A percentile compares a stretch with the other conserved stretches of the same genome.
Evolutionary conservation across 768 basidiomycete species (phyloP).

Genomic region (Mycena crocata): DNA sequence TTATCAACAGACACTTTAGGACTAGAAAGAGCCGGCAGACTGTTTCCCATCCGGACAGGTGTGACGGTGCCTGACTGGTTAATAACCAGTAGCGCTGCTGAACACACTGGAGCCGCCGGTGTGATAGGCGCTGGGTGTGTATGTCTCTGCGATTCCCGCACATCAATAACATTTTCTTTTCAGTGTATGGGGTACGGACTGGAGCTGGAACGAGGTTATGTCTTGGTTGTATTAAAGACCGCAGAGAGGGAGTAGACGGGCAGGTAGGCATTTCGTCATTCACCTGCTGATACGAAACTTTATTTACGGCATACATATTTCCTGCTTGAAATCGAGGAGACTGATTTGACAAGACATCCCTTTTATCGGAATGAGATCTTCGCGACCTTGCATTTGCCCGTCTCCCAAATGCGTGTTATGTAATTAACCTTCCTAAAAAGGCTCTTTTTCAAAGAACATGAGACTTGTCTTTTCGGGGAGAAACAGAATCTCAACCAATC

Average conservation of each 20-base stretch:
- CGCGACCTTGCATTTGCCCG: slow-evolving; percentile 1
- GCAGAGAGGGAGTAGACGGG: background rate
- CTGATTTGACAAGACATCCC: too few relatives aligned
- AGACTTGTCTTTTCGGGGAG: background rate
- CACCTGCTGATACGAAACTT: background rate
- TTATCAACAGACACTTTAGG: slow-evolving; percentile 66
- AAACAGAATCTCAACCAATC: slow-evolving; percentile 21
- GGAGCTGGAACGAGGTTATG: slow-evolving; percentile 60
- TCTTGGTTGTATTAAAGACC: slow-evolving; percentile 57
- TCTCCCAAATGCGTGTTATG: background rate
- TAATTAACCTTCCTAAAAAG: slow-evolving; percentile 24
- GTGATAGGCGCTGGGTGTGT: slow-evolving; percentile 82
- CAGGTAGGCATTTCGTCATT: background rate
- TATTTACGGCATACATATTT: slow-evolving; percentile 12
- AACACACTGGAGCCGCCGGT: slow-evolving; percentile 76
- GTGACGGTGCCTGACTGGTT: slow-evolving; percentile 84
- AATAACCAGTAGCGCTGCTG: slow-evolving; percentile 64
- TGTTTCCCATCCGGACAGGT: slow-evolving; percentile 91
- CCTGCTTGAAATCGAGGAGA: background rate
- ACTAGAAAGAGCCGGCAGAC: slow-evolving; percentile 73
- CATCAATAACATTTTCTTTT: slow-evolving; percentile 28
- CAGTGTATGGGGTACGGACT: slow-evolving; percentile 51
- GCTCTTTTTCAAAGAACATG: slow-evolving; percentile 8
- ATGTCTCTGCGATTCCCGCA: background rate
- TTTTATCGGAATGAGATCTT: too few relatives aligned